Evolutionary conservation across 1,284 basidiomycete genomes (phyloP).

Genomic region (Ustilago trichophora): DNA sequence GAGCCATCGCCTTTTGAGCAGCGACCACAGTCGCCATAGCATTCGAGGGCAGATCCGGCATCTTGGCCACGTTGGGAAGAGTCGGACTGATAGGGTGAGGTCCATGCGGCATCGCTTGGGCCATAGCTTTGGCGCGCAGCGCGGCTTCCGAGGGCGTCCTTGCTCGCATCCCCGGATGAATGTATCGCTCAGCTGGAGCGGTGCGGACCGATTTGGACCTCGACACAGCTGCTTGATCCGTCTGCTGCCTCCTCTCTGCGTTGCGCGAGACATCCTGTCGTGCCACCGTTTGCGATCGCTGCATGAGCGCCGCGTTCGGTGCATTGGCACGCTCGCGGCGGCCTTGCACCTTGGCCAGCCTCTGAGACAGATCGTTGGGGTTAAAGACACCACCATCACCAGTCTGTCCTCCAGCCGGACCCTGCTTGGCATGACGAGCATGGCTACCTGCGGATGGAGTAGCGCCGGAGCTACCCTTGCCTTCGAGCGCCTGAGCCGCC

Average conservation of each 20-base stretch:
- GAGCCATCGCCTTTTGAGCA: slow-evolving; percentile 41
- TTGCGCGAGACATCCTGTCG: slow-evolving; percentile 17
- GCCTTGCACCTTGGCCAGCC: slow-evolving; percentile 30
- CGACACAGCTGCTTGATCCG: slow-evolving; percentile 7
- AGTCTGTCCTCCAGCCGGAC: slow-evolving; percentile 1
- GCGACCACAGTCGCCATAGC: slow-evolving; percentile 35
- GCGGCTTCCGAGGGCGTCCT: slow-evolving; percentile 44
- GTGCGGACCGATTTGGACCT: slow-evolving; percentile 39
- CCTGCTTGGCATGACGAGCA: slow-evolving; percentile 8
- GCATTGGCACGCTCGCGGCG: slow-evolving; percentile 23
- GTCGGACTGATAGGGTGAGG: slow-evolving; percentile 15
- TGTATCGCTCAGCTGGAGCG: slow-evolving; percentile 19
- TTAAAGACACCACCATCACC: slow-evolving; percentile 12
- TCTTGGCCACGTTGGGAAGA: slow-evolving; percentile 8
- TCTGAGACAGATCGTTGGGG: slow-evolving; percentile 32
- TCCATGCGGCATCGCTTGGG: slow-evolving; percentile 23
- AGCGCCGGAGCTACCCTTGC: slow-evolving; percentile 16
- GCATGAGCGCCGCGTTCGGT: slow-evolving; percentile 21
- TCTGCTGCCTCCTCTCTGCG: slow-evolving; percentile 4
- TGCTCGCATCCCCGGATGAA: slow-evolving; percentile 35
- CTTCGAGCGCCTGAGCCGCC: slow-evolving; percentile 32
- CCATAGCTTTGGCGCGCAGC: slow-evolving; percentile 38
- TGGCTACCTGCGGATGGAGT: slow-evolving; percentile 3
- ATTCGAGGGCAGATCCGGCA: slow-evolving; percentile 36
- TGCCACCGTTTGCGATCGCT: slow-evolving; percentile 37